Conservation (phyloP, 1,139 yeast species). For the Yamadazyma atmosphaerica region DNA sequence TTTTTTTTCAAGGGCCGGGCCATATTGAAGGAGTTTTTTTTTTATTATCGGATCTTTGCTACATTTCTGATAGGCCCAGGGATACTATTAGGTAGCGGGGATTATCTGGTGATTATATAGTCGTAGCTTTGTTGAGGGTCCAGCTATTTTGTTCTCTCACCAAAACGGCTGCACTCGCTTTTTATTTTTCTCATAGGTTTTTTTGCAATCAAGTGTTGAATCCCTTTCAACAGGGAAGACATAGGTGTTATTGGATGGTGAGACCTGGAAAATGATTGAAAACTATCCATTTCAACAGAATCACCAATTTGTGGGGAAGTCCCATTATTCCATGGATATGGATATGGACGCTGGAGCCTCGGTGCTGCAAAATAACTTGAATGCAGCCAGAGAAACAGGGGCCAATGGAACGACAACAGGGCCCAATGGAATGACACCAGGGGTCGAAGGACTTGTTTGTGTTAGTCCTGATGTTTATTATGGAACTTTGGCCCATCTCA, state of each 20-base stretch:
- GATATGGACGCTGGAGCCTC: background rate
- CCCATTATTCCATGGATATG: background rate
- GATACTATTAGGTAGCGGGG: too few species aligned
- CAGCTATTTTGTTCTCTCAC: background rate
- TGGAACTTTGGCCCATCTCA: constrained; percentile 11
- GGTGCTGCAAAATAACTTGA: background rate
- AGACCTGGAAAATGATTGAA: constrained; percentile 9
- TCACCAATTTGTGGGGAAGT: background rate
- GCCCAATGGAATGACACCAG: too few species aligned
- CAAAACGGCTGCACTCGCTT: constrained; percentile 2
- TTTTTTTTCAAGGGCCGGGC: background rate
- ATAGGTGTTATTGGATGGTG: too few species aligned
- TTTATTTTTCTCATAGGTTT: constrained; percentile 1
- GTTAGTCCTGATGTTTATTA: constrained; percentile 14
- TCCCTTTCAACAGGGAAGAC: background rate
- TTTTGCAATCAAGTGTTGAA: background rate
- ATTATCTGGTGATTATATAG: too few species aligned
- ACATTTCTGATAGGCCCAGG: too few species aligned
- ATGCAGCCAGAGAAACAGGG: too few species aligned
- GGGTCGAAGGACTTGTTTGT: background rate
- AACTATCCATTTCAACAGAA: constrained; percentile 11
- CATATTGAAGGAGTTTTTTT: background rate
- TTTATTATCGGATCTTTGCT: too few species aligned
- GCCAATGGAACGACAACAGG: too few species aligned
- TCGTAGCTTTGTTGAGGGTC: too few species aligned